Evolutionary conservation across 2,329 filamentous ascomycete genomes (phyloP).

Genomic region (Pyricularia grisea): DNA sequence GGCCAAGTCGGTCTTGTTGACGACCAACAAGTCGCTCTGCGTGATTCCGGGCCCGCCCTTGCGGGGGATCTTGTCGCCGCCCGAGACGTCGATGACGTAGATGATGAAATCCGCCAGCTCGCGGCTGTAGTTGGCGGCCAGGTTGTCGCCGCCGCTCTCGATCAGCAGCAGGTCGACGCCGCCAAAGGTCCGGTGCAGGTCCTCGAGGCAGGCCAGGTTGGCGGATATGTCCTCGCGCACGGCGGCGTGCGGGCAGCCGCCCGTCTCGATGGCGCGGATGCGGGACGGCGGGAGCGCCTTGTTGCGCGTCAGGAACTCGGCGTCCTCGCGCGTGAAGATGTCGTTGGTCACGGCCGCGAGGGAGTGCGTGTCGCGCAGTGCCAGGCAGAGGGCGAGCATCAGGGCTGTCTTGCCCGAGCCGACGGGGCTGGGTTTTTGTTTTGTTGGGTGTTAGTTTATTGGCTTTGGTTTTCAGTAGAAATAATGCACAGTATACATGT

Average conservation of each 20-base stretch:
- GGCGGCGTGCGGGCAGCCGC: constrained; percentile 92
- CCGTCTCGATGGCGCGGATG: constrained; percentile 94
- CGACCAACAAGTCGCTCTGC: constrained; percentile 83
- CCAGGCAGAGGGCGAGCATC: constrained; percentile 86
- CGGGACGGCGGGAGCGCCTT: constrained; percentile 71
- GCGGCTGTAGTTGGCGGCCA: constrained; percentile 91
- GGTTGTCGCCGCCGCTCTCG: constrained; percentile 91
- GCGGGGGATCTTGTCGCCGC: constrained; percentile 90
- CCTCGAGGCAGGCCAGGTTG: constrained; percentile 87
- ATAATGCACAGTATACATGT: too few relatives aligned
- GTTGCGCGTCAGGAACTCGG: constrained; percentile 89
- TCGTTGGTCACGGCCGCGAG: constrained; percentile 97
- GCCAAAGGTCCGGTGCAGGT: constrained; percentile 70
- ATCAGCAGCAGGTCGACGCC: constrained; percentile 81
- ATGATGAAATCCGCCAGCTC: constrained; percentile 97
- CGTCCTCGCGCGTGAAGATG: constrained; percentile 97
- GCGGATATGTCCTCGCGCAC: constrained; percentile 94
- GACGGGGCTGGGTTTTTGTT: constrained; percentile 56
- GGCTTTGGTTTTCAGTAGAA: too few relatives aligned
- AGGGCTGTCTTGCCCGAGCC: constrained; percentile 95
- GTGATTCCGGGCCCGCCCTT: constrained; percentile 97
- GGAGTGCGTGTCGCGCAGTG: constrained; percentile 70
- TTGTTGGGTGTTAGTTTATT: background rate
- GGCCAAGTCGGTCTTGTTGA: constrained; percentile 96
- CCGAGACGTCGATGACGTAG: constrained; percentile 95